Evolutionary conservation across 164 flowering plant genomes (phyloP).

Genomic region (Cinnamomum micranthum): DNA sequence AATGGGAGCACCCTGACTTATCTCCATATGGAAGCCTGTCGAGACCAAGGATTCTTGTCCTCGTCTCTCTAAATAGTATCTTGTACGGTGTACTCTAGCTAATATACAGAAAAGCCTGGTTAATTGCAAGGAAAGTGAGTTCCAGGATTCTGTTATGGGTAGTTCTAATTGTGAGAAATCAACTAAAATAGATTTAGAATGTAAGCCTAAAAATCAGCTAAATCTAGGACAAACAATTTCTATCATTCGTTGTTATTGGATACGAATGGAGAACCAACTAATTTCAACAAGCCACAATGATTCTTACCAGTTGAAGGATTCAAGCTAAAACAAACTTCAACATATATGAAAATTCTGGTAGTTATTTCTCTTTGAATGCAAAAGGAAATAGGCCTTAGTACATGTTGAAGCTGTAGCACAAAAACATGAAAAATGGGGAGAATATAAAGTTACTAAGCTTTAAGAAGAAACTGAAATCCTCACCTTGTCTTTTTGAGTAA

Average conservation of each 20-base stretch:
- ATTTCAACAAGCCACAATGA: not conserved
- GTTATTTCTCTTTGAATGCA: too few species aligned
- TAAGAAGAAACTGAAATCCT: conserved; percentile 1
- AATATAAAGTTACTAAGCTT: not conserved
- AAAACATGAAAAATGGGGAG: not conserved
- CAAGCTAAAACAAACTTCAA: not conserved
- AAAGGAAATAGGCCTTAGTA: not conserved
- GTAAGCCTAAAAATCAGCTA: not conserved
- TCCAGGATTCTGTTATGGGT: not conserved
- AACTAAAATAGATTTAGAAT: not conserved
- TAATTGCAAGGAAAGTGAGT: not conserved
- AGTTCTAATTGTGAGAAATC: not conserved
- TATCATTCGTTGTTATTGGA: not conserved
- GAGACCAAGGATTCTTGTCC: not conserved
- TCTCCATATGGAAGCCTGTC: not conserved
- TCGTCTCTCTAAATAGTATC: not conserved
- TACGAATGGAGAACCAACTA: not conserved
- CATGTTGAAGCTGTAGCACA: not conserved
- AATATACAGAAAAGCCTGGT: not conserved
- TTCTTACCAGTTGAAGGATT: not conserved
- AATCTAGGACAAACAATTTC: not conserved
- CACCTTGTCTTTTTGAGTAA: conserved; percentile 72
- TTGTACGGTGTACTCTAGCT: not conserved
- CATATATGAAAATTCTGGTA: not conserved
- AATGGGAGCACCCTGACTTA: not conserved